Percentiles rank a stretch among this genome's conserved stretches.
phyloP scores from a whole-genome alignment of 371 early-diverging fungal genomes.

The Mucor sp. region DNA sequence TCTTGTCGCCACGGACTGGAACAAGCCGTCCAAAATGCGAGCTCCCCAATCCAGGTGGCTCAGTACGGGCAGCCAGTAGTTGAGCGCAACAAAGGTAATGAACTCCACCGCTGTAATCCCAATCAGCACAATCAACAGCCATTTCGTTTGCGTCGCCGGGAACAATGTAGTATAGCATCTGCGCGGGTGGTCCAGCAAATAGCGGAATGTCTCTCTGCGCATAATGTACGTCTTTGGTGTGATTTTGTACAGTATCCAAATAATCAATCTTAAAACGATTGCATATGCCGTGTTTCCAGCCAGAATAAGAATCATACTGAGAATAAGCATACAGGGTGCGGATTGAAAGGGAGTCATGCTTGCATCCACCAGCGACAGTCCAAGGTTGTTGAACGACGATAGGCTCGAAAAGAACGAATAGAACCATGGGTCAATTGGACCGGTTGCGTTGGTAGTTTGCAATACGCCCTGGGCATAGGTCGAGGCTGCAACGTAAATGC shows the following conservation, averaged over 20 bases:
- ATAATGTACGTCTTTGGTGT: slow-evolving; percentile 34
- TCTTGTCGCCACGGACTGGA: slow-evolving; percentile 46
- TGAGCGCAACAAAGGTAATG: slow-evolving; percentile 30
- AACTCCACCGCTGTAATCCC: slow-evolving; percentile 37
- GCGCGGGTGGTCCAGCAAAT: slow-evolving; percentile 48
- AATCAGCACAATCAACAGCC: slow-evolving; percentile 37
- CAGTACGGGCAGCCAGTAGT: slow-evolving; percentile 44
- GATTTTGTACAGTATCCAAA: slow-evolving; percentile 37
- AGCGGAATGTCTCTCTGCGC: slow-evolving; percentile 37
- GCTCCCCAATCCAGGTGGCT: slow-evolving; percentile 30
- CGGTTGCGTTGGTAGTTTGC: slow-evolving; percentile 14
- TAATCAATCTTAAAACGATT: slow-evolving; percentile 32
- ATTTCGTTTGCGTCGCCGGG: slow-evolving; percentile 43
- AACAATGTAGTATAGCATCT: slow-evolving; percentile 48
- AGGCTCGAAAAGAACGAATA: slow-evolving; percentile 40
- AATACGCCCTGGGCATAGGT: slow-evolving; percentile 34
- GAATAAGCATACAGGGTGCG: slow-evolving; percentile 26
- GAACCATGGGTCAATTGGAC: slow-evolving; percentile 35
- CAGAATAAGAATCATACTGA: slow-evolving; percentile 31
- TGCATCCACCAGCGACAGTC: slow-evolving; percentile 30
- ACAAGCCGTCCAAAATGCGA: slow-evolving; percentile 37
- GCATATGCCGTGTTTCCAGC: slow-evolving; percentile 51
- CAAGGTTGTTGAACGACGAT: slow-evolving; percentile 45
- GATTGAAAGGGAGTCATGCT: slow-evolving; percentile 46
- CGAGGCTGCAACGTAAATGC: slow-evolving; percentile 37